Evolutionary conservation across 2,329 filamentous ascomycete genomes (phyloP), one percentile per base, ranked within the genome.

Genomic region (Pseudogymnoascus sp.): DNA sequence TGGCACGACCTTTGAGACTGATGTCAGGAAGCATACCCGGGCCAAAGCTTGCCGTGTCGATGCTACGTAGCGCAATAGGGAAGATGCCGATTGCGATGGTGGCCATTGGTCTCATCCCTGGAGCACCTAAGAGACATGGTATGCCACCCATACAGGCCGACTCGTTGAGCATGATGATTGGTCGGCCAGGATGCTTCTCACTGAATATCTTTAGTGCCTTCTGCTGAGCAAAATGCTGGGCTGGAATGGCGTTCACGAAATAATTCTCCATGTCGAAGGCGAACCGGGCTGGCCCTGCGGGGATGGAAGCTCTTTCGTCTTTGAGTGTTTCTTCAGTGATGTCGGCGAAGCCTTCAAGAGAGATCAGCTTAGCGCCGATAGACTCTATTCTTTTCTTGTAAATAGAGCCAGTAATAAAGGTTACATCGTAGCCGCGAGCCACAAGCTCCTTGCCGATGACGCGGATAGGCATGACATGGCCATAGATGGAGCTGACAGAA

Each of bases 151-250:
- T 70, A 50, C 74, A 76, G 2, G 73, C 68, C 2, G 72, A 69
- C 67, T 82, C 80, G 35, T 72, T 72, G n/a, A 82, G 61, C 11
- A 80, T 69, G 19, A 82, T 65, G 29, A 82, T 72, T 31, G 78
- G 71, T 7, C 75, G 72, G 3, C 65, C 66, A 2, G 74, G 73
- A 33, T 77, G 70, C 1, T 71, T 63, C 6, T 70, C 69, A 2
- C 72, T 70, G 31, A 76, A 64, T 3, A 67, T 69, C 68, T 74
- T 73, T 13, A 79, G 76, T 2, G 74, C 71, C 8, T 63, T 64
- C 62, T 76, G 74, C 6, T 78, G 50, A 4, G 72, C 70, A 42
- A 69, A 64, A 64, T 75, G 72, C 6, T 74, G 71, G 3, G 66
- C 62, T 0, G 74, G 72, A 3, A 76, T 77, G 10, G 69, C 62